Percentiles rank a stretch among this genome's conserved stretches.
Conservation (phyloP, 1,284 basidiomycete species). For the Inonotus obliquus region DNA sequence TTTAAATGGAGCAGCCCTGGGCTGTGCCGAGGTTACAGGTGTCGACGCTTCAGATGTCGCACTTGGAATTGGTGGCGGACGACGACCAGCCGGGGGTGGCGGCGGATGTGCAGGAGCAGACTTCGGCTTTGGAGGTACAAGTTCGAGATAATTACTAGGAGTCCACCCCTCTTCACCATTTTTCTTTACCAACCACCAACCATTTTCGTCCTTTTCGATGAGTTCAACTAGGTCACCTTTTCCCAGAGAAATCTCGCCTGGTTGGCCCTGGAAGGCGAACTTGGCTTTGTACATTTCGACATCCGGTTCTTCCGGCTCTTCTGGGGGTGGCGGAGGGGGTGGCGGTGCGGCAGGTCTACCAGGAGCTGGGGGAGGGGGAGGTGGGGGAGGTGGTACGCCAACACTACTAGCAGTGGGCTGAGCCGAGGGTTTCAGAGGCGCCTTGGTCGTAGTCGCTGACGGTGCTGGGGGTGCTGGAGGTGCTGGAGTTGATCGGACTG, state of each 20-base stretch:
- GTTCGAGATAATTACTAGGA: conserved; percentile 89
- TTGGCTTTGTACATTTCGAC: conserved; percentile 82
- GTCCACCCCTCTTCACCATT: conserved; percentile 87
- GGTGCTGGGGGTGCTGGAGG: conserved; percentile 32
- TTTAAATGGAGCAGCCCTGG: conserved; percentile 32
- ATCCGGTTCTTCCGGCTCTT: conserved; percentile 56
- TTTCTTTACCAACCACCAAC: conserved; percentile 97
- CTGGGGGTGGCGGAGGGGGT: conserved; percentile 23
- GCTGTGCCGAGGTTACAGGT: conserved; percentile 32
- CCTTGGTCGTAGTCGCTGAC: conserved; percentile 21
- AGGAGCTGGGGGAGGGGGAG: conserved; percentile 3
- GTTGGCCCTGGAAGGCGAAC: conserved; percentile 85
- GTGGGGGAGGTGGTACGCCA: conserved; percentile 20
- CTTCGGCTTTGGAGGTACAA: conserved; percentile 59
- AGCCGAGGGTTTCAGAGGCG: conserved; percentile 19
- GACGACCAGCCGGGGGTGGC: conserved; percentile 60
- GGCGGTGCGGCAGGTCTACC: conserved; percentile 17
- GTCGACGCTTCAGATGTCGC: conserved; percentile 29
- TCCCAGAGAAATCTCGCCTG: conserved; percentile 84
- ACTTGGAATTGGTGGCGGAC: conserved; percentile 39
- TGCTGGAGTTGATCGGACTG: conserved; percentile 25
- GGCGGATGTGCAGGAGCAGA: conserved; percentile 59
- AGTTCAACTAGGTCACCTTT: conserved; percentile 94
- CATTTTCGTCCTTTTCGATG: conserved; percentile 90
- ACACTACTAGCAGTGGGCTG: not conserved